phyloP scores from a whole-genome alignment of 177 flowering plant genomes.

The Vitis hybrid region DNA sequence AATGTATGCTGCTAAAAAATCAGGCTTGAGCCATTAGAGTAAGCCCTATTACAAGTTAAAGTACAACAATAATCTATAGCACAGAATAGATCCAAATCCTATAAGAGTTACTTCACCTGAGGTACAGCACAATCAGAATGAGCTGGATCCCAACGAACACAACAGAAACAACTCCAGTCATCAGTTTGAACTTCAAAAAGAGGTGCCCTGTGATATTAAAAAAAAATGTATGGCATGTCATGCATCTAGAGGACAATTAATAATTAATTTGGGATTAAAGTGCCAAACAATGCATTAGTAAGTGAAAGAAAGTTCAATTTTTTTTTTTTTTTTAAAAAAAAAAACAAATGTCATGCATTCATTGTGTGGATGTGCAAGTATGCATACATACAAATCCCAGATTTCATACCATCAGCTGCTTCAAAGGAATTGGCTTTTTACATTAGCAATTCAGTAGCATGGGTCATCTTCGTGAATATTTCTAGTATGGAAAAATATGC shows the following conservation, averaged over 20 bases:
- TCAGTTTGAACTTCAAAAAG: slow-evolving; percentile 90
- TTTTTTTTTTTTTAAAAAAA: too few species aligned
- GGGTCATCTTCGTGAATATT: not conserved
- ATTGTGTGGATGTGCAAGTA: not conserved
- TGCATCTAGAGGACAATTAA: not conserved
- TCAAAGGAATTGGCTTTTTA: not conserved
- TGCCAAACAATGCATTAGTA: not conserved
- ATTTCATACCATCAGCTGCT: not conserved
- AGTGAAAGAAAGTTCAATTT: not conserved
- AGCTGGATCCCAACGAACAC: slow-evolving; percentile 79
- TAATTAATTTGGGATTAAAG: not conserved
- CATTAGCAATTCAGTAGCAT: not conserved
- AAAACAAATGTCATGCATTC: not conserved
- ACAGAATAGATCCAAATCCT: too few species aligned
- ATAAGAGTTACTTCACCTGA: slow-evolving; percentile 49
- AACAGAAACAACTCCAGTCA: slow-evolving; percentile 81
- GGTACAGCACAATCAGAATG: slow-evolving; percentile 97
- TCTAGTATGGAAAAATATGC: not conserved
- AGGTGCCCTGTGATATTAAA: slow-evolving; percentile 68
- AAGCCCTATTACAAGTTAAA: too few species aligned
- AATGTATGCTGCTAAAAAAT: too few species aligned
- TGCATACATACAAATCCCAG: not conserved
- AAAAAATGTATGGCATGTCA: not conserved
- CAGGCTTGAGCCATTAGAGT: too few species aligned
- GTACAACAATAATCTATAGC: too few species aligned